Percentiles rank a stretch among this genome's conserved stretches.
Conservation (phyloP, 495 filamentous ascomycete species). For the Hapsidospora chrysogenum region DNA sequence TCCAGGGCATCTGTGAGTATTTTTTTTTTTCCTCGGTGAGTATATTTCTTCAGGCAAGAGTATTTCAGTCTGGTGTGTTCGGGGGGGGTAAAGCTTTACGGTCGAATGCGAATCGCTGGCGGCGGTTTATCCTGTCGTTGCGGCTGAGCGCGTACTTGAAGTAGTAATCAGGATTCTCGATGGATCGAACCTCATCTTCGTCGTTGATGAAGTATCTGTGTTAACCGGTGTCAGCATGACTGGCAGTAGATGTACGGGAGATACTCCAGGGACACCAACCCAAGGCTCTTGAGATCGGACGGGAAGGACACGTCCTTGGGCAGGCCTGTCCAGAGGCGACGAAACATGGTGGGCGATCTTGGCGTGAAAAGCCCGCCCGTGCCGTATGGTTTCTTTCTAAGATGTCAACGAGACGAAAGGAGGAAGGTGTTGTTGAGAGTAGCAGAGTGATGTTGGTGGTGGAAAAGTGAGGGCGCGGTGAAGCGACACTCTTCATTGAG, state of each 20-base stretch:
- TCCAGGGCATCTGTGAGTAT: slow-evolving; percentile 40
- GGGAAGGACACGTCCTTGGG: slow-evolving; percentile 54
- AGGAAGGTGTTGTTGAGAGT: too few relatives aligned
- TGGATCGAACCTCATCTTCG: slow-evolving; percentile 51
- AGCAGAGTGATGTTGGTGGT: too few relatives aligned
- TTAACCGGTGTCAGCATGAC: not conserved
- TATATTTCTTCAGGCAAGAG: not conserved
- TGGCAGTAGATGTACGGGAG: not conserved
- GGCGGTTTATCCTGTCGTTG: slow-evolving; percentile 53
- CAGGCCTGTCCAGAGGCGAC: slow-evolving; percentile 42
- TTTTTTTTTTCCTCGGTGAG: slow-evolving; percentile 1
- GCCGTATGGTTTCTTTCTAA: too few relatives aligned
- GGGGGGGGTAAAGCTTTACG: slow-evolving; percentile 21
- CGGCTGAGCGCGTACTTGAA: slow-evolving; percentile 59
- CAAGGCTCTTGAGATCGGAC: slow-evolving; percentile 44
- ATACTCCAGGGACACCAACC: slow-evolving; percentile 31
- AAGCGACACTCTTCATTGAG: too few relatives aligned
- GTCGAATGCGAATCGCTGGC: slow-evolving; percentile 54
- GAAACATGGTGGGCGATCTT: slow-evolving; percentile 64
- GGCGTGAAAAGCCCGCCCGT: too few relatives aligned
- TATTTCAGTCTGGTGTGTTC: not conserved
- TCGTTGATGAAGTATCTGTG: slow-evolving; percentile 54
- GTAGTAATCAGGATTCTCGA: slow-evolving; percentile 44
- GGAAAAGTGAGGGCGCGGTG: too few relatives aligned
- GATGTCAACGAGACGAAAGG: too few relatives aligned